phyloP scores from a whole-genome alignment of 1,284 basidiomycete genomes.

The Rhodotorula sp. region DNA sequence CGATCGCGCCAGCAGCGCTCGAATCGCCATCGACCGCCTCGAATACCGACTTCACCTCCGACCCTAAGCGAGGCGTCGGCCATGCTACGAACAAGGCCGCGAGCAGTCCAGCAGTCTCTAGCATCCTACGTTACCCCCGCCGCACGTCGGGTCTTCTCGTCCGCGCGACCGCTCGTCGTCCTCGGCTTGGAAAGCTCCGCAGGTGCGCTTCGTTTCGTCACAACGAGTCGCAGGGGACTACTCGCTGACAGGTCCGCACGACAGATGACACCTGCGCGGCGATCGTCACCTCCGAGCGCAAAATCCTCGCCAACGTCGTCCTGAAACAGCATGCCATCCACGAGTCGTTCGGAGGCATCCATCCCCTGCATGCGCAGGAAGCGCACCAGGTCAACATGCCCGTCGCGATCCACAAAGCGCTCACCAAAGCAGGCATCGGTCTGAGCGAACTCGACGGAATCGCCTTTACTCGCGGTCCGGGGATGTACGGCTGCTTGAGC shows the following conservation, averaged over 20 bases:
- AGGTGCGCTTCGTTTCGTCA: constrained; percentile 46
- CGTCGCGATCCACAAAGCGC: constrained; percentile 64
- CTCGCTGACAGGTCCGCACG: no score
- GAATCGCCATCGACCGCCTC: background rate
- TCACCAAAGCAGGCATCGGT: constrained; percentile 62
- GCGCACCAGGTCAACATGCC: constrained; percentile 69
- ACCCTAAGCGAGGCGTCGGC: no score
- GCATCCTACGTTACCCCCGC: background rate
- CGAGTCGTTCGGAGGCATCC: constrained; percentile 73
- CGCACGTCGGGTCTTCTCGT: background rate
- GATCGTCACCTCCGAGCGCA: constrained; percentile 65
- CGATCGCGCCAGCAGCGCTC: no score
- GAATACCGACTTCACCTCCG: no score
- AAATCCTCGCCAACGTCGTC: constrained; percentile 77
- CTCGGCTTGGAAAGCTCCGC: constrained; percentile 77
- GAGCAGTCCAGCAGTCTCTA: background rate
- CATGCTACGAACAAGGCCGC: background rate
- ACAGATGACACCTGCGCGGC: constrained; percentile 78
- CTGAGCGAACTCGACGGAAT: constrained; percentile 74
- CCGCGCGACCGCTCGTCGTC: constrained; percentile 51
- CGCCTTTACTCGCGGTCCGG: constrained; percentile 88
- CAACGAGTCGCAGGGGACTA: background rate
- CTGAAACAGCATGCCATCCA: constrained; percentile 72
- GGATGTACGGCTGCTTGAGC: constrained; percentile 74
- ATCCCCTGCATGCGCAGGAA: constrained; percentile 59